Conservation (phyloP, 192 early-diverging fungal genomes). For the Lobulomyces angularis region DNA sequence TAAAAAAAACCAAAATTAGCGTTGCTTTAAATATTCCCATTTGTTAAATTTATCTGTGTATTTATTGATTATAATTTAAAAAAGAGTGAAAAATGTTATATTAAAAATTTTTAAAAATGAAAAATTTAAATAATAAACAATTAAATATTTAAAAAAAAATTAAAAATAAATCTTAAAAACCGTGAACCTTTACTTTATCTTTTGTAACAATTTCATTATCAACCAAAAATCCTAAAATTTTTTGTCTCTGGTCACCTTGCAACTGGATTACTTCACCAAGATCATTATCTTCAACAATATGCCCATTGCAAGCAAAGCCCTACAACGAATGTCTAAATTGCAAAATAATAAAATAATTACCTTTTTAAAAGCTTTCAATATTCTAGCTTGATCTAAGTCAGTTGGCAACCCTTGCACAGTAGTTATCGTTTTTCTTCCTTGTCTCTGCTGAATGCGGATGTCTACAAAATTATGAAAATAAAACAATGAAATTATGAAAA, state of each 20-base stretch:
- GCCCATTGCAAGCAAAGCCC: slow-evolving; percentile 93
- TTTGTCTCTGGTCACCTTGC: slow-evolving; percentile 84
- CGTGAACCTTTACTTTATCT: slow-evolving; percentile 85
- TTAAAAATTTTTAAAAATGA: too few relatives aligned
- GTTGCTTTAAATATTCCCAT: too few relatives aligned
- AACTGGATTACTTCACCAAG: slow-evolving; percentile 87
- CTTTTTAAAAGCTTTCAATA: slow-evolving; percentile 95
- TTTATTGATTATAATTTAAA: too few relatives aligned
- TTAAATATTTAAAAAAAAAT: too few relatives aligned
- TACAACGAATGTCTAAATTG: slow-evolving; percentile 3
- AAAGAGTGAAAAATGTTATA: too few relatives aligned
- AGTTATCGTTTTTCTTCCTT: slow-evolving; percentile 92
- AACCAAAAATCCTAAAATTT: slow-evolving; percentile 67
- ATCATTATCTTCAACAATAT: slow-evolving; percentile 84
- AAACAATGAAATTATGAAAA: not conserved
- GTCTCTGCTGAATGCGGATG: slow-evolving; percentile 94
- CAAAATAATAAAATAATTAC: slow-evolving; percentile 8
- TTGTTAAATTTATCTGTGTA: too few relatives aligned
- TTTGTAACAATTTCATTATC: slow-evolving; percentile 70
- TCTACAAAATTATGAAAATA: slow-evolving; percentile 39
- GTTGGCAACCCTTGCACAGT: slow-evolving; percentile 84
- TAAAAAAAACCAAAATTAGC: too few relatives aligned
- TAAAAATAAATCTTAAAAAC: slow-evolving; percentile 66
- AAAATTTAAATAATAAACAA: too few relatives aligned
- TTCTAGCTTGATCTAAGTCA: slow-evolving; percentile 75